phyloP scores from a whole-genome alignment of 495 filamentous ascomycete genomes.

The Talaromyces nanjingensis region DNA sequence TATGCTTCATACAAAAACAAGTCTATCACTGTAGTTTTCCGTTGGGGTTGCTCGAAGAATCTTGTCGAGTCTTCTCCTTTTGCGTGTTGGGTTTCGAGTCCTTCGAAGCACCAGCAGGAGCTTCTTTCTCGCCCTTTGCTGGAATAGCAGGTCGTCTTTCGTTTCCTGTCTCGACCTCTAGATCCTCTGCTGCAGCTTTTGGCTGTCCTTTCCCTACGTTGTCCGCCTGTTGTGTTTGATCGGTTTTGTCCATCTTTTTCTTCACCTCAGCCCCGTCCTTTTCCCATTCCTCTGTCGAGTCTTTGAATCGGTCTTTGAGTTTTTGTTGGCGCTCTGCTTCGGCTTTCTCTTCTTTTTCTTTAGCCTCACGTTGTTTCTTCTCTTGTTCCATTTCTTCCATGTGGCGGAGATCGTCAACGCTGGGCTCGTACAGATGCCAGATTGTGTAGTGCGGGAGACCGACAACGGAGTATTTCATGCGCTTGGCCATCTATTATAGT shows the following conservation, averaged over 20 bases:
- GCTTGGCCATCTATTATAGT: conserved; percentile 75
- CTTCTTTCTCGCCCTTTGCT: conserved; percentile 10
- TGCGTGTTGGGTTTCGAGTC: neutral
- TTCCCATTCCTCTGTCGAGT: conserved; percentile 68
- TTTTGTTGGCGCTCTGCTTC: conserved; percentile 43
- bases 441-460: conserved; percentile 97
- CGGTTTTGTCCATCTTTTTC: conserved; percentile 16
- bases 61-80: neutral
- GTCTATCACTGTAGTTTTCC: neutral
- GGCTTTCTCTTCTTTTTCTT: conserved; percentile 63
- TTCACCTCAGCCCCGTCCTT: conserved; percentile 72
- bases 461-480: conserved; percentile 93
- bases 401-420: conserved; percentile 90
- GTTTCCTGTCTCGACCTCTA: neutral
- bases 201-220: conserved; percentile 3
- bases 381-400: conserved; percentile 97
- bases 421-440: conserved; percentile 99
- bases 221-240: neutral
- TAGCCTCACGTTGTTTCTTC: conserved; percentile 60
- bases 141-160: neutral
- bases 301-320: conserved; percentile 65
- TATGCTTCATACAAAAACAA: neutral
- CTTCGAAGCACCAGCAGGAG: neutral
- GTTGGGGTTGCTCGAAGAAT: neutral
- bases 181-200: neutral